Evolutionary conservation across 2,329 filamentous ascomycete species (phyloP).

Genomic region (Emmonsia crescens): DNA sequence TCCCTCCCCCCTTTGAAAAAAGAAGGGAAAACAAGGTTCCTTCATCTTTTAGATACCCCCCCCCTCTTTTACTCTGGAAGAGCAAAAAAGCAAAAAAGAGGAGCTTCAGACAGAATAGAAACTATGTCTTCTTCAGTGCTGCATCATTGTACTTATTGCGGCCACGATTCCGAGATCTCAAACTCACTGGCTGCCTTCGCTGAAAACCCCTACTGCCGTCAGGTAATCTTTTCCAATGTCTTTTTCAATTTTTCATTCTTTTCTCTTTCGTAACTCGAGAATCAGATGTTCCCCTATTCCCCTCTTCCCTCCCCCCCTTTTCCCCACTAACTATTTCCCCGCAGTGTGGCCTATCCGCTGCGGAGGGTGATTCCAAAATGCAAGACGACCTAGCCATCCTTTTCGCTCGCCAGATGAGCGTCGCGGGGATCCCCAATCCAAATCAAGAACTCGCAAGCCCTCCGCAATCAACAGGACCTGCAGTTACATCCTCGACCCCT

Average conservation of each 20-base stretch:
- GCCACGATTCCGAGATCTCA: conserved; percentile 28
- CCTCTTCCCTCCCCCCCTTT: background rate
- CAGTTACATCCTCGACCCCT: conserved; percentile 22
- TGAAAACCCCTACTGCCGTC: conserved; percentile 29
- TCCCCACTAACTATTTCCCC: conserved; percentile 9
- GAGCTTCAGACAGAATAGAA: conserved; percentile 4
- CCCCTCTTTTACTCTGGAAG: background rate
- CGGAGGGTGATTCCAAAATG: conserved; percentile 46
- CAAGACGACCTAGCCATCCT: conserved; percentile 75
- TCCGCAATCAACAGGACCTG: conserved; percentile 11
- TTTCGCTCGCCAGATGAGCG: conserved; percentile 64
- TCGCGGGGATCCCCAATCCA: conserved; percentile 32
- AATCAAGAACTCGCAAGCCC: conserved; percentile 7
- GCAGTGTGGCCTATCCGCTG: conserved; percentile 33
- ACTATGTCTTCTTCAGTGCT: conserved; percentile 29
- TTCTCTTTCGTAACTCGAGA: conserved; percentile 11
- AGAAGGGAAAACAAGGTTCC: background rate
- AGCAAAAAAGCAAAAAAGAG: background rate
- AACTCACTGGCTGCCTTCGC: conserved; percentile 26
- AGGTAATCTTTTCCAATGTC: conserved; percentile 24
- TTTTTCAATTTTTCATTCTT: conserved; percentile 10
- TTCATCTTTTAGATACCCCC: background rate
- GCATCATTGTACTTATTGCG: conserved; percentile 31
- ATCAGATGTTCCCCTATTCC: background rate
- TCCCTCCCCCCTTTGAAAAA: conserved; percentile 4